Evolutionary conservation across 768 basidiomycete species (phyloP).

Genomic region (Tylopilus subfusipes): DNA sequence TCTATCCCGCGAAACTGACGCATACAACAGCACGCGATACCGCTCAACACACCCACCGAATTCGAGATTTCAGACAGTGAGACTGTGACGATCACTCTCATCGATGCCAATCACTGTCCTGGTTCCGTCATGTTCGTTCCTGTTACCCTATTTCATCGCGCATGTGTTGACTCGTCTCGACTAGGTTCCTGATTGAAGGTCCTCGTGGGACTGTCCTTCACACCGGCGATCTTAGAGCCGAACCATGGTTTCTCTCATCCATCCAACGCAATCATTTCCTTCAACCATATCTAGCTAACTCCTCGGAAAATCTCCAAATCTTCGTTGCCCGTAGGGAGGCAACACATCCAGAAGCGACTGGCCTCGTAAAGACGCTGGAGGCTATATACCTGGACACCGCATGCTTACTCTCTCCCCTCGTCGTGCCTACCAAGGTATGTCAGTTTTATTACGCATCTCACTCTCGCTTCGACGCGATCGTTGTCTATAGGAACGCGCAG

Average conservation of each 20-base stretch:
- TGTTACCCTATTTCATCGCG: background rate
- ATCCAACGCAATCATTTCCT: slow-evolving; percentile 69
- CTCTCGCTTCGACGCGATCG: background rate
- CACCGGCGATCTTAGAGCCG: slow-evolving; percentile 91
- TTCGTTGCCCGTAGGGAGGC: slow-evolving; percentile 25
- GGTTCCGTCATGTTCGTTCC: slow-evolving; percentile 81
- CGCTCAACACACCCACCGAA: slow-evolving; percentile 59
- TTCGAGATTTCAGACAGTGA: slow-evolving; percentile 56
- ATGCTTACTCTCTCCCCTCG: slow-evolving; percentile 47
- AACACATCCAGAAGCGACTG: slow-evolving; percentile 19
- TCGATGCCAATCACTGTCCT: slow-evolving; percentile 95
- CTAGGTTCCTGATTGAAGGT: slow-evolving; percentile 83
- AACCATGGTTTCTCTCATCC: slow-evolving; percentile 71
- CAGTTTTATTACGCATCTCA: too few relatives aligned
- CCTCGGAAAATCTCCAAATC: slow-evolving; percentile 23
- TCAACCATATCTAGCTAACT: slow-evolving; percentile 57
- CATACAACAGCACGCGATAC: slow-evolving; percentile 47
- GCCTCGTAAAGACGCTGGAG: slow-evolving; percentile 52
- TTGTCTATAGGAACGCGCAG: slow-evolving; percentile 54
- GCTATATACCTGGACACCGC: slow-evolving; percentile 86
- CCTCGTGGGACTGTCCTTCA: slow-evolving; percentile 70
- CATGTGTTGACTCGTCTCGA: background rate
- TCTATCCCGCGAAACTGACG: background rate
- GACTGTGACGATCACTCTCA: slow-evolving; percentile 66
- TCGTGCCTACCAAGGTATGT: slow-evolving; percentile 59